phyloP scores from a whole-genome alignment of 2,329 filamentous ascomycete genomes.

The Aureobasidium sp. region DNA sequence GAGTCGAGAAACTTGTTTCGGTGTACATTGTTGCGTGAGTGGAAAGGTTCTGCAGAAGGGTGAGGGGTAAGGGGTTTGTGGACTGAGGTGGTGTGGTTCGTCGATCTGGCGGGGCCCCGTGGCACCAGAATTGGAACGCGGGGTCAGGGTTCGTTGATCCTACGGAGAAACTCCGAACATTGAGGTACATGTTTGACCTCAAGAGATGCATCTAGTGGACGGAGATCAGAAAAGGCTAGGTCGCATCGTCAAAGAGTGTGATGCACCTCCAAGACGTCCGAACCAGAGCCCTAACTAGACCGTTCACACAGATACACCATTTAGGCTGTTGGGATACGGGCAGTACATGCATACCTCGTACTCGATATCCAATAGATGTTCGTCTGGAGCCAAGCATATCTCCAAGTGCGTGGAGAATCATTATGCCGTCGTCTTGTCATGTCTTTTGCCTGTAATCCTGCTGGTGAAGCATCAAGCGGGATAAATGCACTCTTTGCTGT shows the following conservation, averaged over 20 bases:
- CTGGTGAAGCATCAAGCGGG: background rate
- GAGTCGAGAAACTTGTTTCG: background rate
- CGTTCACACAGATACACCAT: background rate
- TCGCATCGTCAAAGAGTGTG: background rate
- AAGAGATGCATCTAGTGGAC: background rate
- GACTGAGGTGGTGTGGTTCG: background rate
- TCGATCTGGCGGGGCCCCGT: background rate
- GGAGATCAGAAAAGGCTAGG: background rate
- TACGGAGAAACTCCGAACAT: background rate
- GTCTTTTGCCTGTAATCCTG: background rate
- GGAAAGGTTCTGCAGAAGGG: background rate
- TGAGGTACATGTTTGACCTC: background rate
- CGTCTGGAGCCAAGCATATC: background rate
- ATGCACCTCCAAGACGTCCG: background rate
- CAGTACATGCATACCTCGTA: background rate
- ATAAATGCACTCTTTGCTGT: background rate
- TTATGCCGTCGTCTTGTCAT: background rate
- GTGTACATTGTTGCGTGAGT: background rate
- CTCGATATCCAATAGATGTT: background rate
- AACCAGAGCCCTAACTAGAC: background rate
- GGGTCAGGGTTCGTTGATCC: background rate
- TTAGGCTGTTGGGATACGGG: background rate
- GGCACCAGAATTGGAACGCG: background rate
- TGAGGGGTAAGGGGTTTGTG: background rate
- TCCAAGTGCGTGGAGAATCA: background rate